phyloP scores from a whole-genome alignment of 2,329 filamentous ascomycete species.

The Apiospora aurea region DNA sequence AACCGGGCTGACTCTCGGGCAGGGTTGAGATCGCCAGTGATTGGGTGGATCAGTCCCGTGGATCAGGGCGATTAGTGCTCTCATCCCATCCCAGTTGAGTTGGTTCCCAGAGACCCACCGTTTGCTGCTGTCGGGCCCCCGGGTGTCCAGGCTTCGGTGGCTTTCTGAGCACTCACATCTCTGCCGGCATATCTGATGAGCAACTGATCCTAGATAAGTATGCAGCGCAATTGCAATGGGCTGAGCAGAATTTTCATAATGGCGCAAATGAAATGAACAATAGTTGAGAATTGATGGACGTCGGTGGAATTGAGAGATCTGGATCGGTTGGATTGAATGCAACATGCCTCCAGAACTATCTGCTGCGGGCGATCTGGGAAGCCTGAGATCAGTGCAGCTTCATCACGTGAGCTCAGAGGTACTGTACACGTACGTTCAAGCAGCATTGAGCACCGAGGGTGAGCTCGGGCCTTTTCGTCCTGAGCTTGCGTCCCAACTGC shows the following conservation, averaged over 20 bases:
- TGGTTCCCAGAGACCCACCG: background rate
- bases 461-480: background rate
- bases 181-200: background rate
- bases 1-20: background rate
- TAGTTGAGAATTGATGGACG: background rate
- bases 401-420: background rate
- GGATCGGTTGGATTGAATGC: background rate
- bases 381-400: background rate
- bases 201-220: background rate
- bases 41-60: conserved; percentile 10
- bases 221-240: background rate
- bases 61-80: background rate
- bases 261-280: background rate
- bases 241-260: background rate
- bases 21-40: conserved; percentile 10
- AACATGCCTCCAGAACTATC: background rate
- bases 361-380: background rate
- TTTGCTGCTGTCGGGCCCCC: background rate
- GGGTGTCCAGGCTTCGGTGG: background rate
- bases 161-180: conserved; percentile 13
- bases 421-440: too few species aligned
- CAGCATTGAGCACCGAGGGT: background rate
- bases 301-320: background rate
- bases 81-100: conserved; percentile 1
- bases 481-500: background rate